These are phyloP conservation scores for Chlamydomonas sp. DNA, from an alignment of 139 green algal genomes.

Conservation along the genomic window DNA sequence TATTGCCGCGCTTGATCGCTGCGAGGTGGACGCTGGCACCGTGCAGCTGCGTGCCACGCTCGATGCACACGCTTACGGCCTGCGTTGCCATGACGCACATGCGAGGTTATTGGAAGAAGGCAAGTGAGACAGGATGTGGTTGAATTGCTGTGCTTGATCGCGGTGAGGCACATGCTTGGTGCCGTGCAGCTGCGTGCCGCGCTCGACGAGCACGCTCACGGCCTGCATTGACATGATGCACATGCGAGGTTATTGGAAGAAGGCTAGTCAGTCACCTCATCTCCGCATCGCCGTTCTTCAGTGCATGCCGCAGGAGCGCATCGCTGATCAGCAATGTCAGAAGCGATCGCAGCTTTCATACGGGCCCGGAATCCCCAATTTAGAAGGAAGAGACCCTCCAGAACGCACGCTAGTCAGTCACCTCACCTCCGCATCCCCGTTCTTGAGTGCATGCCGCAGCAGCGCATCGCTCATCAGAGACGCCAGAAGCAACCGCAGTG, in stretches of 20 bases:
- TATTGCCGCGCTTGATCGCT: conserved; percentile 2
- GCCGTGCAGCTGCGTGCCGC: conserved; percentile 3
- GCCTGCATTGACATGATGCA: too few species aligned
- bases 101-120: too few species aligned
- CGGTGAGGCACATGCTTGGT: neutral
- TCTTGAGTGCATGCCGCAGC: conserved; percentile 6
- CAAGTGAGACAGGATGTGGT: too few species aligned
- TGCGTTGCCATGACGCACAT: too few species aligned
- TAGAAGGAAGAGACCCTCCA: too few species aligned
- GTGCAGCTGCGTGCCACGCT: conserved; percentile 1
- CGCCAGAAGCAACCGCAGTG: neutral
- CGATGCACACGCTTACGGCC: too few species aligned
- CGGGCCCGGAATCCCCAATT: too few species aligned
- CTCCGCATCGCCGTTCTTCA: conserved; percentile 7
- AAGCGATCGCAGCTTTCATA: neutral
- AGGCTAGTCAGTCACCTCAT: too few species aligned
- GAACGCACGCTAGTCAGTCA: too few species aligned
- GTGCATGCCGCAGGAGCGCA: conserved; percentile 4
- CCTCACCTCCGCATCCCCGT: too few species aligned
- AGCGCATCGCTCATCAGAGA: conserved; percentile 8
- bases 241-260: too few species aligned
- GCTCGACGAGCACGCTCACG: neutral
- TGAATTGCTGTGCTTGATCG: conserved; percentile 7
- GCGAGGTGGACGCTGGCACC: neutral
- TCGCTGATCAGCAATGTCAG: conserved; percentile 3